Base-by-base conservation (phyloP, 169 alveolate species). In the Eimeria tenella region DNA sequence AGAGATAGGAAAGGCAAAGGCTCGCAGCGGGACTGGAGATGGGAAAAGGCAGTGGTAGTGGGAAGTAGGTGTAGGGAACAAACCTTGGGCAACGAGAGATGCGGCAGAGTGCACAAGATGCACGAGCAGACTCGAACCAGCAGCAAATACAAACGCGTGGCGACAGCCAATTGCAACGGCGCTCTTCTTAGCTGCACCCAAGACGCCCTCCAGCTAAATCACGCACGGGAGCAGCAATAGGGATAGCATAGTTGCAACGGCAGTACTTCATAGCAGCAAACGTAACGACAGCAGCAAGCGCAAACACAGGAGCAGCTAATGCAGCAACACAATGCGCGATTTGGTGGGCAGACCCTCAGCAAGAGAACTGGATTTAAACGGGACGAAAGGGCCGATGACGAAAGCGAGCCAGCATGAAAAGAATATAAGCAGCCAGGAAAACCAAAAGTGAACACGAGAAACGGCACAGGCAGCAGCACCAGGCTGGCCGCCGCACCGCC, bases 61-160 rank as follows among this genome's bases (percentile, higher is more conserved):
- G 19, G 68, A 58, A 10, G 19, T 11, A 58, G 68, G 11, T 17
- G 19, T 10, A 10, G 68, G 11, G 77, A 68, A 11, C 77, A n/a
- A 17, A 52, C 60, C 86, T 13, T 42, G 65, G 13, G 65, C 68
- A 42, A 52, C 86, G 13, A 75, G 65, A 4, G 86, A 75, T 50
- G 65, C 60, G 9, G 86, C 65, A 52, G 86, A 15, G 23, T 49
- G 21, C 9, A 52, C 75, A 82, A 58, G 58, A 53, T n/a, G 74
- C 11, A 58, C 49, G 1, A 31, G 90, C 21, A n/a, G 71, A 82
- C 75, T 50, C 52, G 75, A 75, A 9, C 60, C 65, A 42, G 86
- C 86, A 42, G 86, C 86, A 75, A 75, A 75, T 13, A 75, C 65
- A 50, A 49, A 75, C 6, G 65, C 65, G 60, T 75, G 65, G 52